These are phyloP conservation scores for Penicillium sp. DNA, from an alignment of 2,329 filamentous ascomycete genomes.

Conservation along the genomic window DNA sequence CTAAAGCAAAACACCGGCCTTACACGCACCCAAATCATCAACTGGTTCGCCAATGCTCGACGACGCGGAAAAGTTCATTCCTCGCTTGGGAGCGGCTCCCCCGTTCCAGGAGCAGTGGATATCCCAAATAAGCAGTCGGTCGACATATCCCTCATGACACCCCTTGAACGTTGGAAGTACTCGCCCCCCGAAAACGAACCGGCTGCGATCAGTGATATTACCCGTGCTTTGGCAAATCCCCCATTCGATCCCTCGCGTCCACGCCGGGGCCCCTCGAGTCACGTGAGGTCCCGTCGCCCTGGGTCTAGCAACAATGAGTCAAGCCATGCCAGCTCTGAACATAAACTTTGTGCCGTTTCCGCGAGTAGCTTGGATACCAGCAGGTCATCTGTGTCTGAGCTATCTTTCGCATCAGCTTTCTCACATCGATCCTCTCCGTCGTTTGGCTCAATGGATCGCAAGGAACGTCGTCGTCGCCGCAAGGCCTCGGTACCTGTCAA, in stretches of 20 bases:
- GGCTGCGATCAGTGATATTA: slow-evolving; percentile 61
- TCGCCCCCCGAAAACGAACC: slow-evolving; percentile 68
- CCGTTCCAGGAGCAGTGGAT: slow-evolving; percentile 67
- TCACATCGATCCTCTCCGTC: slow-evolving; percentile 56
- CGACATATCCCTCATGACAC: slow-evolving; percentile 54
- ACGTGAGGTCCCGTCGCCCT: slow-evolving; percentile 38
- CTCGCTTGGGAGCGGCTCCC: slow-evolving; percentile 62
- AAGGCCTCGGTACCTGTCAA: slow-evolving; percentile 45
- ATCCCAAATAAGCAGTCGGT: slow-evolving; percentile 61
- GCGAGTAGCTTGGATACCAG: slow-evolving; percentile 54
- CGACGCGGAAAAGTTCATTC: slow-evolving; percentile 73
- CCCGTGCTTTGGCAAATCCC: slow-evolving; percentile 53
- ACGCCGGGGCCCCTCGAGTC: slow-evolving; percentile 30
- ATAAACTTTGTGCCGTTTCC: slow-evolving; percentile 51
- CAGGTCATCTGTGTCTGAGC: slow-evolving; percentile 51
- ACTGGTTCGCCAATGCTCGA: slow-evolving; percentile 88
- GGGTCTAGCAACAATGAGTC: slow-evolving; percentile 51
- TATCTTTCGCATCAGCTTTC: slow-evolving; percentile 55
- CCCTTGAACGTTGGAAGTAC: slow-evolving; percentile 65
- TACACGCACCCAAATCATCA: slow-evolving; percentile 77
- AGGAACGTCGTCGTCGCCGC: slow-evolving; percentile 56
- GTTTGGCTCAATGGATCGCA: slow-evolving; percentile 55
- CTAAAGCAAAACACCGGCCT: slow-evolving; percentile 75
- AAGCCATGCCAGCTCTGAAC: slow-evolving; percentile 48
- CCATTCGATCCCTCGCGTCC: slow-evolving; percentile 35